Evolutionary conservation across 352 stramenopile species (phyloP).

Genomic region (Phytopythium cucurbitacearum): DNA sequence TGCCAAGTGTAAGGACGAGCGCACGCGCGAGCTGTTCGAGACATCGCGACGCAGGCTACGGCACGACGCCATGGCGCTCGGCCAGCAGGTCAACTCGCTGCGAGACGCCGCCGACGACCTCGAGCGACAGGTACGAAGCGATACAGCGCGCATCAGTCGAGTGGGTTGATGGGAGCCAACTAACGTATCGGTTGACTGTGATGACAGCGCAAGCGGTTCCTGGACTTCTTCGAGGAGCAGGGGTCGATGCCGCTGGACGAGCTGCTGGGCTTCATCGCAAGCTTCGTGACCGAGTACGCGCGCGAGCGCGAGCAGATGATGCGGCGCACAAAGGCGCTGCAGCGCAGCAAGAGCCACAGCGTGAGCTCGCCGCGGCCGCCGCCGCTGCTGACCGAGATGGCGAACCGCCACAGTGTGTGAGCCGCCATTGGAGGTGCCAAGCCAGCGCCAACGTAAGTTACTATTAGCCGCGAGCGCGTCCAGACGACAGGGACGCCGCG

Average conservation of each 20-base stretch:
- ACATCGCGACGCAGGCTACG: slow-evolving; percentile 34
- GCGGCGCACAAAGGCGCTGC: slow-evolving; percentile 12
- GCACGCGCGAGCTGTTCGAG: slow-evolving; percentile 13
- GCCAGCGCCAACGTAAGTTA: too few relatives aligned
- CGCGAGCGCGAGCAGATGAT: slow-evolving; percentile 47
- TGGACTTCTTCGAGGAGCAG: slow-evolving; percentile 78
- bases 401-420: slow-evolving; percentile 26
- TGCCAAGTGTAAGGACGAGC: slow-evolving; percentile 20
- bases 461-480: too few relatives aligned
- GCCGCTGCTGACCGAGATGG: slow-evolving; percentile 7
- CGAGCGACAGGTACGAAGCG: slow-evolving; percentile 38
- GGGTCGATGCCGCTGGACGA: slow-evolving; percentile 61
- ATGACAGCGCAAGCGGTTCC: slow-evolving; percentile 51
- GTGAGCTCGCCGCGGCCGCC: slow-evolving; percentile 5
- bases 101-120: slow-evolving; percentile 42
- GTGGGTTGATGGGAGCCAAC: too few relatives aligned
- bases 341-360: slow-evolving; percentile 8
- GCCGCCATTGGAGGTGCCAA: too few relatives aligned
- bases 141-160: too few relatives aligned
- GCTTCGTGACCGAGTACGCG: slow-evolving; percentile 56
- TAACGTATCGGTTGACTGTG: neutral
- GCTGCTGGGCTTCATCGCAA: slow-evolving; percentile 53
- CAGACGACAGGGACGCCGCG: too few relatives aligned
- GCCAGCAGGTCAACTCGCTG: slow-evolving; percentile 48
- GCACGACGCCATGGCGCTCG: slow-evolving; percentile 55